Conservation (phyloP, 2,329 filamentous ascomycete genomes). For the Colletotrichum camelliae region DNA sequence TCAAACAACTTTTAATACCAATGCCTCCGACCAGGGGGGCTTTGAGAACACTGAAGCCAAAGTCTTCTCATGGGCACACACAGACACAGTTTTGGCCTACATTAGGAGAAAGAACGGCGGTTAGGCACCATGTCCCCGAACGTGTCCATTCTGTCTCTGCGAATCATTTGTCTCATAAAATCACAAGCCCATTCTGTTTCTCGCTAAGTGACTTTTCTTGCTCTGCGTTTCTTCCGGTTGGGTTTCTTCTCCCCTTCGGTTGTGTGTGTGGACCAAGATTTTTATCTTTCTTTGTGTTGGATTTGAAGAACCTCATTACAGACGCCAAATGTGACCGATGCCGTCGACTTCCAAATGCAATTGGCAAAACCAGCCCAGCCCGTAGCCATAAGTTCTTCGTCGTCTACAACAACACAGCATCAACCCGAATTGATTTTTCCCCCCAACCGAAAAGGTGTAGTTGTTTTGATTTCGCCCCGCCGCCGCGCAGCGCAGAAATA, state of each 20-base stretch:
- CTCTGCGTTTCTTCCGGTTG: constrained; percentile 6
- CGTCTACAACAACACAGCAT: constrained; percentile 22
- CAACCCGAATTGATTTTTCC: constrained; percentile 3
- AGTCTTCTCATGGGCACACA: too few relatives aligned
- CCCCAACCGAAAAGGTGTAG: background rate
- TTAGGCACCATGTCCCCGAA: background rate
- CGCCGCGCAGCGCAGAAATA: background rate
- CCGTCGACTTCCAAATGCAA: constrained; percentile 71
- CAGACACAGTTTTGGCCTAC: too few relatives aligned
- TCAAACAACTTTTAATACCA: background rate
- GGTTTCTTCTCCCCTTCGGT: background rate
- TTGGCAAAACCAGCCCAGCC: constrained; percentile 63
- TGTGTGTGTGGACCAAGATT: constrained; percentile 28
- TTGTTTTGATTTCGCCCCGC: background rate
- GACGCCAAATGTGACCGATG: constrained; percentile 71
- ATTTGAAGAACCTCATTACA: constrained; percentile 69
- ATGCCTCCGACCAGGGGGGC: background rate
- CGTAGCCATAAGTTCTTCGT: constrained; percentile 23
- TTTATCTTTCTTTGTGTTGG: constrained; percentile 50
- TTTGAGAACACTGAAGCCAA: background rate
- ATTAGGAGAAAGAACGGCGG: background rate
- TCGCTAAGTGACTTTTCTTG: background rate
- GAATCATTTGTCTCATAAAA: background rate
- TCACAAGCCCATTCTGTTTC: constrained; percentile 8
- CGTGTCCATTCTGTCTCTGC: background rate